Conservation (phyloP, 2,329 filamentous ascomycete genomes). For the Botrytis elliptica region DNA sequence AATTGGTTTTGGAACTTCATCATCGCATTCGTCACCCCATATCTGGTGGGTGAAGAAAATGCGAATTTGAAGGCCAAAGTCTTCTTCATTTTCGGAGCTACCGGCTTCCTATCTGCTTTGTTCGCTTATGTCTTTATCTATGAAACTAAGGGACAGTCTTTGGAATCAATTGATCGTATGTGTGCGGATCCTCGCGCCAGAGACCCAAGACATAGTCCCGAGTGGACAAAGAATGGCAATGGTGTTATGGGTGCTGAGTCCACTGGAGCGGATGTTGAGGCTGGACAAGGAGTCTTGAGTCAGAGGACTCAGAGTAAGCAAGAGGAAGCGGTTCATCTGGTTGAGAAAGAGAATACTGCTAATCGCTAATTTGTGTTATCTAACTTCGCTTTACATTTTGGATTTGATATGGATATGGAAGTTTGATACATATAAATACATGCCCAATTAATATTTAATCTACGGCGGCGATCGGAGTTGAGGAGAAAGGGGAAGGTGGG, state of each 20-base stretch:
- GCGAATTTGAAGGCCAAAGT: conserved; percentile 38
- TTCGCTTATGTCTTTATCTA: conserved; percentile 57
- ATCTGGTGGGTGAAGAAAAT: conserved; percentile 56
- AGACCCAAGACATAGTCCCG: background rate
- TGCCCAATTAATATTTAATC: background rate
- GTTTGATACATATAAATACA: background rate
- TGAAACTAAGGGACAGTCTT: conserved; percentile 69
- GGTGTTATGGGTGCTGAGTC: background rate
- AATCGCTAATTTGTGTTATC: background rate
- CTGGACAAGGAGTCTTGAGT: background rate
- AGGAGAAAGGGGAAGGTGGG: background rate
- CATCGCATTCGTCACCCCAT: conserved; percentile 68
- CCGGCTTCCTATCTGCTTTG: conserved; percentile 51
- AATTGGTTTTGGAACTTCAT: conserved; percentile 88
- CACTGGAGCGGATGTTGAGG: background rate
- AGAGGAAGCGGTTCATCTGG: background rate
- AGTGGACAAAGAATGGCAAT: background rate
- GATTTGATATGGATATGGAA: background rate
- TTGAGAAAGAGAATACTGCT: background rate
- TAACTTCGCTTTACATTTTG: background rate
- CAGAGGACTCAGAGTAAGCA: background rate
- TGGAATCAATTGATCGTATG: conserved; percentile 69
- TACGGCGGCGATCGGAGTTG: background rate
- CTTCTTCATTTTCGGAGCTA: conserved; percentile 58
- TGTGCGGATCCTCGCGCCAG: conserved; percentile 35